phyloP scores from a whole-genome alignment of 768 basidiomycete species.

The Cystobasidium ongulense region DNA sequence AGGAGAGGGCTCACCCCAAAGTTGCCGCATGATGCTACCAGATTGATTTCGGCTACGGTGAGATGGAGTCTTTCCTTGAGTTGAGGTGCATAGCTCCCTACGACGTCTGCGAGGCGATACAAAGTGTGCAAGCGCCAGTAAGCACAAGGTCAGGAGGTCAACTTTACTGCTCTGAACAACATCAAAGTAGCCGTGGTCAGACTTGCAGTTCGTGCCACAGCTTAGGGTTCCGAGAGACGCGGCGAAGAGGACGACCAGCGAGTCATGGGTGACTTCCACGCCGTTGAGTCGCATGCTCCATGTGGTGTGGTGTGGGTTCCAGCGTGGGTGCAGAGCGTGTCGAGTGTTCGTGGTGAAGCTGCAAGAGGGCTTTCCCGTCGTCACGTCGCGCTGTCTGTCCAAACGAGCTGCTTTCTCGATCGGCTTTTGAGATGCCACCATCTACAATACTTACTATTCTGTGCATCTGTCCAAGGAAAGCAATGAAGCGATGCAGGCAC shows the following conservation, averaged over 20 bases:
- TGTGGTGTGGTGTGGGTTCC: too few relatives aligned
- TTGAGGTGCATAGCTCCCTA: conserved; percentile 11
- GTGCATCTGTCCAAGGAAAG: too few relatives aligned
- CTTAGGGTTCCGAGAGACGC: not conserved
- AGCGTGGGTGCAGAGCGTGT: too few relatives aligned
- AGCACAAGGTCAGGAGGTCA: not conserved
- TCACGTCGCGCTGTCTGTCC: too few relatives aligned
- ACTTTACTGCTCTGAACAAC: not conserved
- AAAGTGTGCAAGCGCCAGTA: not conserved
- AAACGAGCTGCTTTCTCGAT: not conserved
- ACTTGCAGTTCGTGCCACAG: conserved; percentile 19
- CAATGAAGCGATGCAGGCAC: too few relatives aligned
- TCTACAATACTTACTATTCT: too few relatives aligned
- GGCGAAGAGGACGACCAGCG: not conserved
- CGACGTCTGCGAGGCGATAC: conserved; percentile 5
- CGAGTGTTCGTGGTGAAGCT: too few relatives aligned
- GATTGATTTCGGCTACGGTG: not conserved
- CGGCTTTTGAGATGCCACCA: too few relatives aligned
- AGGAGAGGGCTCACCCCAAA: not conserved
- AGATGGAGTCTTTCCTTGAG: not conserved
- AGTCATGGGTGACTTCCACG: not conserved
- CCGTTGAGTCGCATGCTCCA: not conserved
- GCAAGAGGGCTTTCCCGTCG: too few relatives aligned
- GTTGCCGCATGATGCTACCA: conserved; percentile 25
- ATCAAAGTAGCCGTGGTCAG: not conserved